Percentiles rank a stretch among this genome's conserved stretches.
These are phyloP conservation scores for Pseudopyricularia cyperi DNA, from an alignment of 2,329 filamentous ascomycete species.

Conservation along the genomic window DNA sequence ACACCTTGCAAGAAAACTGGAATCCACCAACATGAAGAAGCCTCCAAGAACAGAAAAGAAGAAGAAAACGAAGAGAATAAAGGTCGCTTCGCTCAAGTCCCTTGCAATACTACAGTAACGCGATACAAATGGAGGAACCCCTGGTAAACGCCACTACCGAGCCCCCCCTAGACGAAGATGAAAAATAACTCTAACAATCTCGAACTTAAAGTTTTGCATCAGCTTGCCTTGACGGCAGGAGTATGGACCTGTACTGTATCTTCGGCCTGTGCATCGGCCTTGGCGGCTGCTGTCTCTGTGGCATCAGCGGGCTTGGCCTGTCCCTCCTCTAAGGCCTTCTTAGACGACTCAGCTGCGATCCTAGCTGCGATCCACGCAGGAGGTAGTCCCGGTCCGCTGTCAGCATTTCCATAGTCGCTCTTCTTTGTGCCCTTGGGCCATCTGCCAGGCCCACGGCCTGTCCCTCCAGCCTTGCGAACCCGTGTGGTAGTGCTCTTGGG, in stretches of 20 bases:
- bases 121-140: neutral
- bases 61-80: neutral
- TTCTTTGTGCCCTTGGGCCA: conserved; percentile 60
- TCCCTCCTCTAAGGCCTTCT: conserved; percentile 11
- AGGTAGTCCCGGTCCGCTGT: conserved; percentile 50
- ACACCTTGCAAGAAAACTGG: neutral
- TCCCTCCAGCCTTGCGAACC: conserved; percentile 43
- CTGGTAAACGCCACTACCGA: neutral
- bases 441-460: conserved; percentile 49
- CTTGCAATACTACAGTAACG: neutral
- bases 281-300: neutral
- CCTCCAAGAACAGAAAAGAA: too few species aligned
- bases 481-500: conserved; percentile 29
- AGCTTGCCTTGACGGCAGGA: conserved; percentile 11
- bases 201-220: neutral
- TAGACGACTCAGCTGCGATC: conserved; percentile 8
- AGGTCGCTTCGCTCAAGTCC: neutral
- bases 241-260: conserved; percentile 25
- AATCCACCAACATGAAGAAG: neutral
- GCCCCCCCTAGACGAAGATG: too few species aligned
- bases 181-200: neutral
- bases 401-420: conserved; percentile 53
- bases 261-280: conserved; percentile 14
- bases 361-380: conserved; percentile 36
- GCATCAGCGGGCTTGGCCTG: conserved; percentile 6